A percentile compares a stretch with the other conserved stretches of the same genome.
These are phyloP conservation scores for Zostera marina DNA, from an alignment of 116 monocot species.

Conservation along the genomic window DNA sequence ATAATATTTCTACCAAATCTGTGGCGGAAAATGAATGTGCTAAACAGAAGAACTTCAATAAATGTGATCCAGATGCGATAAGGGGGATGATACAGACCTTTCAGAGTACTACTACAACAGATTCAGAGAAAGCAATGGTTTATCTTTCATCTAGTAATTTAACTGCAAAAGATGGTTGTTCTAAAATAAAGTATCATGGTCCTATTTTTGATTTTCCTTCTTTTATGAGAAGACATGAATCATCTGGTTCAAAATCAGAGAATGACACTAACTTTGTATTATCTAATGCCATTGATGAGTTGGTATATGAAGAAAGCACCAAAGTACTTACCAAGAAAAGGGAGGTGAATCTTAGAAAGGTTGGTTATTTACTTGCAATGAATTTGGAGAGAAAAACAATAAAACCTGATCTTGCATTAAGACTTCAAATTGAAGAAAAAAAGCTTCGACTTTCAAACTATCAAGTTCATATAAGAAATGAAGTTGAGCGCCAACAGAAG, in stretches of 20 bases:
- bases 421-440: slow-evolving; percentile 89
- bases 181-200: slow-evolving; percentile 53
- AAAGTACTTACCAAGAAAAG: slow-evolving; percentile 58
- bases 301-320: slow-evolving; percentile 64
- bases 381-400: slow-evolving; percentile 74
- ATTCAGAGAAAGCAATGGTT: slow-evolving; percentile 37
- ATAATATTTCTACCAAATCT: slow-evolving; percentile 37
- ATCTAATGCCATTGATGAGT: slow-evolving; percentile 60
- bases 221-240: slow-evolving; percentile 56
- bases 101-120: slow-evolving; percentile 14
- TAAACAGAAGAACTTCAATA: slow-evolving; percentile 17
- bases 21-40: slow-evolving; percentile 50
- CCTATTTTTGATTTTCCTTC: slow-evolving; percentile 88
- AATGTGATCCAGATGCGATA: slow-evolving; percentile 23
- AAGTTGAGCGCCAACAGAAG: slow-evolving; percentile 68
- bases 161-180: slow-evolving; percentile 29
- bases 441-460: slow-evolving; percentile 66
- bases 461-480: slow-evolving; percentile 76
- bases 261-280: slow-evolving; percentile 47
- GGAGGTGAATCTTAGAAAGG: slow-evolving; percentile 54
- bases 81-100: slow-evolving; percentile 32
- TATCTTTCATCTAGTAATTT: slow-evolving; percentile 11
- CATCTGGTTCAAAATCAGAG: slow-evolving; percentile 15
- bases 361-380: slow-evolving; percentile 50
- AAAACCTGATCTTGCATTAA: slow-evolving; percentile 63